Base-by-base conservation (phyloP, 768 basidiomycete species). In the Tylopilus plumbeoviolaceoides region DNA sequence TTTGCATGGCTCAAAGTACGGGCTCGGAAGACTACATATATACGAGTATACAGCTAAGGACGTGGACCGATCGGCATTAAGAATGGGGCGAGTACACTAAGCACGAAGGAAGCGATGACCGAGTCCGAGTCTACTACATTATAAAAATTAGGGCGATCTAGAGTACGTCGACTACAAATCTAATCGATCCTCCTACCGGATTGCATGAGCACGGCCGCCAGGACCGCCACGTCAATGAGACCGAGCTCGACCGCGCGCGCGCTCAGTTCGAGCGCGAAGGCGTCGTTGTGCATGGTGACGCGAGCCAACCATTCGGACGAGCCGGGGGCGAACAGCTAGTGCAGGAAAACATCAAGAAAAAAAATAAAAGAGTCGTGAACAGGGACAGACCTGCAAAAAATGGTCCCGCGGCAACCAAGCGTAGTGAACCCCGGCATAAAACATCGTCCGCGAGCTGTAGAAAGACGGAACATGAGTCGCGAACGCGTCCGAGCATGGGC, bases 151-250 rank as follows among this genome's bases (percentile, higher is more conserved):
- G 27, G n/a, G n/a, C n/a, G n/a, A n/a, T n/a, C 23, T 23, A 23
- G 23, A 23, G 11, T 15, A 33, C 14, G 14, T 8, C 10, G 3
- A 40, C 21, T 17, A 14, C 42, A 11, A 1, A 5, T 53, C 45
- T 67, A 86, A 57, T 85, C 85, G 21, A 87, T 80, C 66, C 73
- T 80, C 50, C 76, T 78, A n/a, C 85, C 85, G 46, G 74, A 82
- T 53, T 79, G 80, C 41, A 87, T 70, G 21, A 87, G 70, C 6
- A 80, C 59, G 0, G 80, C 74, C 0, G 80, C 82, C 10, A 80
- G 71, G 25, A 85, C 62, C 51, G 73, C 66, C 8, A 73, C 63
- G 21, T 85, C 79, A 5, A 84, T 70, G 17, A 87, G 73, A 15
- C 76, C 77, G 8, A 76, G 69, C 51, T 81, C 76, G 30, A 85